These are phyloP conservation scores for Agarophyton chilense DNA, from an alignment of 23 red algal species.

Conservation along the genomic window DNA sequence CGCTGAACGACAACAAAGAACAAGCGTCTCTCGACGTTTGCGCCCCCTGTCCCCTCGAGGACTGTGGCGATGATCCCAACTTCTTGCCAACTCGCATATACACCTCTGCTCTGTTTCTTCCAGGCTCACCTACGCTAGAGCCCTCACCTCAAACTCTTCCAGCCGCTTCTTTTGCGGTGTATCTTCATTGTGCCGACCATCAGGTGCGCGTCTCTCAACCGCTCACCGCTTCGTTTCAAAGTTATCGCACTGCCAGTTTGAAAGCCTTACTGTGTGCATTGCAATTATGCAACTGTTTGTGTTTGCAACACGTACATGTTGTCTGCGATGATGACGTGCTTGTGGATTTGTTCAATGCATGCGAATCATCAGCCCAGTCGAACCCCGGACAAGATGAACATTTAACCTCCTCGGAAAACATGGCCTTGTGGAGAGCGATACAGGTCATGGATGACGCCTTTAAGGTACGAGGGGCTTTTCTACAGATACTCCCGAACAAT, in stretches of 20 bases:
- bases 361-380: not conserved
- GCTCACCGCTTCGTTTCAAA: not conserved
- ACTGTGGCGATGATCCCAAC: slow-evolving; percentile 7
- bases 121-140: not conserved
- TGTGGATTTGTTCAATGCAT: not conserved
- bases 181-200: not conserved
- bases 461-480: not conserved
- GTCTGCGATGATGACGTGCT: slow-evolving; percentile 1
- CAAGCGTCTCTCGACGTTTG: not conserved
- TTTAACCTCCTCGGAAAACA: not conserved
- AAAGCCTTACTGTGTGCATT: not conserved
- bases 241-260: slow-evolving; percentile 5
- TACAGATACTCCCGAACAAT: not conserved
- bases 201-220: slow-evolving; percentile 12
- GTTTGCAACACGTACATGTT: slow-evolving; percentile 9
- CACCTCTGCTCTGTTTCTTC: not conserved
- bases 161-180: not conserved
- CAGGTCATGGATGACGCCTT: not conserved
- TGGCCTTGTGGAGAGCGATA: slow-evolving; percentile 25
- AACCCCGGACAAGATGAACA: not conserved
- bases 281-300: slow-evolving; percentile 5
- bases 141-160: not conserved
- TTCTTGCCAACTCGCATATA: not conserved
- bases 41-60: not conserved
- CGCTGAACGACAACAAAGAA: not conserved